phyloP scores from a whole-genome alignment of 2,329 filamentous ascomycete species.

The Alternaria metachromatica region DNA sequence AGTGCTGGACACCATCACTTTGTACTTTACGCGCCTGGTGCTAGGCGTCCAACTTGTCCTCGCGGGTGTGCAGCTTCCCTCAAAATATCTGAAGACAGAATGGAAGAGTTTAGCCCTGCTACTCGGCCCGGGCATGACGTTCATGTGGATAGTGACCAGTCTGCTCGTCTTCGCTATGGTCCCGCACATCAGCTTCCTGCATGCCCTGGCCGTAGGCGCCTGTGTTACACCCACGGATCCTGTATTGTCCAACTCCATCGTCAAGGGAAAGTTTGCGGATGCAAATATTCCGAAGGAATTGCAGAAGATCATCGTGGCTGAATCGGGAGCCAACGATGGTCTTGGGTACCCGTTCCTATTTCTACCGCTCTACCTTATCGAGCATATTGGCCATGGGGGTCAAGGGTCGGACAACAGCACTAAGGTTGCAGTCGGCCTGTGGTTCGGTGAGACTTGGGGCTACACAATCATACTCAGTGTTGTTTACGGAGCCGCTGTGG shows the following conservation, averaged over 20 bases:
- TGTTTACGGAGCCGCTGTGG: constrained; percentile 76
- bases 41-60: constrained; percentile 90
- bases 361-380: constrained; percentile 81
- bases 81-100: constrained; percentile 78
- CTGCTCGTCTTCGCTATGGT: constrained; percentile 79
- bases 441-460: constrained; percentile 85
- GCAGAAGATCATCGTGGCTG: constrained; percentile 70
- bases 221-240: constrained; percentile 95
- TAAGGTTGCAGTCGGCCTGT: constrained; percentile 73
- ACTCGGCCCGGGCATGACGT: constrained; percentile 81
- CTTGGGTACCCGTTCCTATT: constrained; percentile 89
- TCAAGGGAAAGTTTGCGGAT: constrained; percentile 92
- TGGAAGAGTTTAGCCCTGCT: constrained; percentile 78
- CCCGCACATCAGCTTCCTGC: constrained; percentile 73
- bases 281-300: constrained; percentile 83
- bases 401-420: constrained; percentile 58
- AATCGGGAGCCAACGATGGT: constrained; percentile 89
- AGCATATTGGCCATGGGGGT: constrained; percentile 70
- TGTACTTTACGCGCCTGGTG: constrained; percentile 86
- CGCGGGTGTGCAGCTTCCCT: constrained; percentile 85
- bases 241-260: constrained; percentile 84
- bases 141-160: constrained; percentile 87
- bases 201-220: constrained; percentile 79
- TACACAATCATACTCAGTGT: constrained; percentile 83
- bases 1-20: constrained; percentile 74